These are phyloP conservation scores for Cyberlindnera samutprakarnensis DNA, from an alignment of 805 yeast genomes.

Conservation along the genomic window DNA sequence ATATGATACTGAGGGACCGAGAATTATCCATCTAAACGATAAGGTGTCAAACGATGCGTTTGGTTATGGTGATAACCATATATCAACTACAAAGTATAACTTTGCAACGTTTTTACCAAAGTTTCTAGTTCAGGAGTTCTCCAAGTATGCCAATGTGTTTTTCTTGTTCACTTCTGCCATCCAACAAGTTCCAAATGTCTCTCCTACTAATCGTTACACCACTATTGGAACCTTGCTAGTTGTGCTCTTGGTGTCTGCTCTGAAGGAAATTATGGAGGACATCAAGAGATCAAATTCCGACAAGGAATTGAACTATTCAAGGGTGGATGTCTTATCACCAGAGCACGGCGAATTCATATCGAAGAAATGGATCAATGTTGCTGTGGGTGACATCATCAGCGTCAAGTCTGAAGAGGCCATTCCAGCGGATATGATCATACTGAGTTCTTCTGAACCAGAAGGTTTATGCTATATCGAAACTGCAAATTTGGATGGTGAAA, in stretches of 20 bases:
- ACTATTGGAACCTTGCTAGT: slow-evolving; percentile 86
- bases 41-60: slow-evolving; percentile 42
- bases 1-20: slow-evolving; percentile 35
- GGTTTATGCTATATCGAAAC: slow-evolving; percentile 97
- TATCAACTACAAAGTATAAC: slow-evolving; percentile 93
- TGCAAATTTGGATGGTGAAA: slow-evolving; percentile 96
- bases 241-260: slow-evolving; percentile 84
- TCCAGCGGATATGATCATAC: slow-evolving; percentile 84
- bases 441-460: slow-evolving; percentile 95
- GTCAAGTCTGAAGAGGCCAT: slow-evolving; percentile 83
- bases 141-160: slow-evolving; percentile 93
- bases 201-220: slow-evolving; percentile 94
- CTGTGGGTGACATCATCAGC: slow-evolving; percentile 85
- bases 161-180: slow-evolving; percentile 86
- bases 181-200: slow-evolving; percentile 94
- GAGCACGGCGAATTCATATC: slow-evolving; percentile 51
- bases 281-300: slow-evolving; percentile 83
- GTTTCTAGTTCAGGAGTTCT: slow-evolving; percentile 91
- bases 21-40: slow-evolving; percentile 65
- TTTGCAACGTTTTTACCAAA: slow-evolving; percentile 90
- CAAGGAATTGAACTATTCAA: slow-evolving; percentile 77
- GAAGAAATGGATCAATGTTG: slow-evolving; percentile 78
- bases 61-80: slow-evolving; percentile 71
- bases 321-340: slow-evolving; percentile 52
- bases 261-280: slow-evolving; percentile 89